phyloP scores from a whole-genome alignment of 1,284 basidiomycete genomes.

The Malassezia vespertilionis region DNA sequence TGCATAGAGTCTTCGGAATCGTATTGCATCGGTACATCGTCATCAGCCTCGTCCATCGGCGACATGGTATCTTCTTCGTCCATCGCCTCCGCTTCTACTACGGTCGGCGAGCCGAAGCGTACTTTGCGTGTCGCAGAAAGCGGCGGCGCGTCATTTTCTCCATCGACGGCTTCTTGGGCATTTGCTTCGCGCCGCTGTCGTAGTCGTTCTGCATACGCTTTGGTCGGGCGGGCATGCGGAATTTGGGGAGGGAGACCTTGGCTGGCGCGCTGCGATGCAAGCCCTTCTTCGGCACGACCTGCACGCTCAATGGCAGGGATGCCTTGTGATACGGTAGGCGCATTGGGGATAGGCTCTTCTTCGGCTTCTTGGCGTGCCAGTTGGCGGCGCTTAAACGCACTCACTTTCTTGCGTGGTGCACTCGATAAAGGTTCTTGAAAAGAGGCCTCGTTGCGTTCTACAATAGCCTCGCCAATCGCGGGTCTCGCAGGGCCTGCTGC shows the following conservation, averaged over 20 bases:
- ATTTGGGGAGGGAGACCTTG: constrained; percentile 33
- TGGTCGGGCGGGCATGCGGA: constrained; percentile 41
- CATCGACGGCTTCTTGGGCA: neutral
- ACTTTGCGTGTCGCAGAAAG: constrained; percentile 2
- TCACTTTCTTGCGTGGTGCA: constrained; percentile 14
- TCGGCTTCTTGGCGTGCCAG: constrained; percentile 11
- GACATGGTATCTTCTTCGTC: constrained; percentile 52
- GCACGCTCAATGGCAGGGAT: constrained; percentile 38
- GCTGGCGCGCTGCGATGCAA: constrained; percentile 17
- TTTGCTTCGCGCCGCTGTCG: constrained; percentile 8
- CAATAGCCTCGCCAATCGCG: constrained; percentile 6
- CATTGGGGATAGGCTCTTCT: neutral
- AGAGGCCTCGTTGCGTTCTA: constrained; percentile 4
- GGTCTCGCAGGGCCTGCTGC: constrained; percentile 2
- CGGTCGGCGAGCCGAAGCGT: constrained; percentile 10
- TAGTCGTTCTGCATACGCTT: constrained; percentile 39
- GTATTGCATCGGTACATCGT: constrained; percentile 1
- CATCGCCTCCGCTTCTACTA: constrained; percentile 3
- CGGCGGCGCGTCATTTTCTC: neutral
- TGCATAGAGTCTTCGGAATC: constrained; percentile 14
- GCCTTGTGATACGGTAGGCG: constrained; percentile 28
- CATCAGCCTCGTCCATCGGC: constrained; percentile 52
- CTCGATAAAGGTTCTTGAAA: neutral
- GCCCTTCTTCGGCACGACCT: constrained; percentile 23
- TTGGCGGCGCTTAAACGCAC: constrained; percentile 38